Evolutionary conservation across 2,329 filamentous ascomycete species (phyloP), one percentile per base, ranked within the genome.

Genomic region (Cladosporium sphaerospermum): DNA sequence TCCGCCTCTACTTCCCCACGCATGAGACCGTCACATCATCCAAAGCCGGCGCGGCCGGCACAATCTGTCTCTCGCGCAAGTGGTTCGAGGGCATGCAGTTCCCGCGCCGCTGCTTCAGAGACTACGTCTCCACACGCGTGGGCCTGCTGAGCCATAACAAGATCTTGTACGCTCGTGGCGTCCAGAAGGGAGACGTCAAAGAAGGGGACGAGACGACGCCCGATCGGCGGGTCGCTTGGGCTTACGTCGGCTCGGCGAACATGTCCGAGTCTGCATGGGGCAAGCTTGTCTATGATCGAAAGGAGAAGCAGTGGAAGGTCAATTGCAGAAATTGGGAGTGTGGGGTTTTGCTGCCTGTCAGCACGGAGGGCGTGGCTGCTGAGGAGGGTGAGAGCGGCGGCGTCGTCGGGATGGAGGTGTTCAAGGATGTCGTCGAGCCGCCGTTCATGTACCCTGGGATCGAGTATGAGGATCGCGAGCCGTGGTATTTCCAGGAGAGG

Each of bases 321-420:
- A 90, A 80, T 57, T 90, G 87, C 69, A 83, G 88, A 52, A 99
- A 97, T 68, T 97, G 92, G 91, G 93, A 97, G 71, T 96, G 90
- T 65, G 93, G 93, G 34, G 88, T 99, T 1, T 62, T 97, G 19
- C 67, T 96, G 39, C 83, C 84, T 9, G 74, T 87, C 19, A 62
- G 58, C 13, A 34, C 43, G 32, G 53, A 50, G 9, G 44, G 31
- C 11, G 39, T 42, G 45, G 47, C 19, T 9, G 28, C 4, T 18
- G 33, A 45, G 33, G 39, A 49, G 37, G 40, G 28, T 10, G 37
- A 31, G 5, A 40, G 31, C 4, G 40, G 46, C 10, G 48, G 40
- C 11, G 18, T 62, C 42, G 63, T 66, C 54, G 68, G 68, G 5
- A 72, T 75, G 65, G 67, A 70, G 4, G 70, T 77, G 9, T 88